phyloP scores from a whole-genome alignment of 495 filamentous ascomycete species.

The Talaromyces thailandensis region DNA sequence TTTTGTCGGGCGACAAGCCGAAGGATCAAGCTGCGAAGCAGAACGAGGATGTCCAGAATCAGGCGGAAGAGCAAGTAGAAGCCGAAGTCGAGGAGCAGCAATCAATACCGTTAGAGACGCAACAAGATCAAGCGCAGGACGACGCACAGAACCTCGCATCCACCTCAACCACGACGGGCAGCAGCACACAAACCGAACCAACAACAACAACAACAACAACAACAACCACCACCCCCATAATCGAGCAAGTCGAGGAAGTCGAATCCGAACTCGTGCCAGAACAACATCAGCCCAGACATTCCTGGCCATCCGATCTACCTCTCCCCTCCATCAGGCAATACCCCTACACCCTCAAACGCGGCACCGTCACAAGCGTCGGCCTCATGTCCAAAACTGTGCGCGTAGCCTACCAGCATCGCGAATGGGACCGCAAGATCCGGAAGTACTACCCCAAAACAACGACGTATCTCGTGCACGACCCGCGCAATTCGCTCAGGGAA shows the following conservation, averaged over 20 bases:
- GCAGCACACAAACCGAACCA: background rate
- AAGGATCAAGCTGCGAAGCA: background rate
- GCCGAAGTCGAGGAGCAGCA: background rate
- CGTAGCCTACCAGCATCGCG: conserved; percentile 25
- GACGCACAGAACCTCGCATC: background rate
- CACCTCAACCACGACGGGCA: background rate
- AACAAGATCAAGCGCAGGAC: background rate
- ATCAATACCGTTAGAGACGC: background rate
- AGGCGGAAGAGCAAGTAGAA: background rate
- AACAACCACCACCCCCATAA: too few relatives aligned
- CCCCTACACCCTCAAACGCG: conserved; percentile 28
- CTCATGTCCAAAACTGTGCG: conserved; percentile 37
- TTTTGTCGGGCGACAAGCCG: background rate
- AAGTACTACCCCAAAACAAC: conserved; percentile 34
- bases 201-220: too few relatives aligned
- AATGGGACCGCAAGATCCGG: conserved; percentile 29
- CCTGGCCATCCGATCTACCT: background rate
- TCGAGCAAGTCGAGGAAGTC: background rate
- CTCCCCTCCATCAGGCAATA: conserved; percentile 29
- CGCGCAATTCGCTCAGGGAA: conserved; percentile 57
- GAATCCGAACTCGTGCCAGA: background rate
- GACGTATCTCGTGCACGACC: conserved; percentile 62
- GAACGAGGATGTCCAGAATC: background rate
- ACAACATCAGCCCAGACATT: background rate
- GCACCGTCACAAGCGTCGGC: conserved; percentile 37